Conservation (phyloP, 139 green algal genomes). For the Volvox africanus region DNA sequence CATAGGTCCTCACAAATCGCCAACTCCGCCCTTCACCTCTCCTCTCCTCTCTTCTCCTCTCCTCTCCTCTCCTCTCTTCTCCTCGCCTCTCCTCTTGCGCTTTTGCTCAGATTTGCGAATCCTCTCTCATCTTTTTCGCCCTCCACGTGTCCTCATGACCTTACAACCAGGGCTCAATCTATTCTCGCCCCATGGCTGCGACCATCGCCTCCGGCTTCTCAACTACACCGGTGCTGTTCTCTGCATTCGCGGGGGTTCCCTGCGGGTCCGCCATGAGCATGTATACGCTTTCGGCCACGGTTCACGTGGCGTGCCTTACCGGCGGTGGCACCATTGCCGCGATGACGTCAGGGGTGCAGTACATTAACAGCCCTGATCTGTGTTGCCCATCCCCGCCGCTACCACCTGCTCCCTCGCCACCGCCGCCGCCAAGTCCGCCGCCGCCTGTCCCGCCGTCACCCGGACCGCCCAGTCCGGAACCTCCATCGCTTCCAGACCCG, state of each 20-base stretch:
- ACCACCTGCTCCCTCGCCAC: neutral
- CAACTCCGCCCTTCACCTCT: neutral
- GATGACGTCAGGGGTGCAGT: neutral
- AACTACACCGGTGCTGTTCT: neutral
- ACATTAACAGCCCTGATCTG: neutral
- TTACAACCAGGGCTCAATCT: neutral
- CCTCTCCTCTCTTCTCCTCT: neutral
- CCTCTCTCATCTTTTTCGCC: neutral
- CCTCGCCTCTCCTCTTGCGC: neutral
- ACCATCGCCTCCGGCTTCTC: neutral
- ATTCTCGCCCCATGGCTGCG: neutral
- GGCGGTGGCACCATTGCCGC: neutral
- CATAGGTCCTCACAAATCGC: neutral
- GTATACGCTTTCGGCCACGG: too few relatives aligned
- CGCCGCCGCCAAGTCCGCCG: neutral
- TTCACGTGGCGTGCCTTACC: neutral
- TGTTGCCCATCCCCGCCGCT: conserved; percentile 14
- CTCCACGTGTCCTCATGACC: too few relatives aligned
- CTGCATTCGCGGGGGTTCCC: neutral
- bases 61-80: neutral
- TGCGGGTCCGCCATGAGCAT: conserved; percentile 5
- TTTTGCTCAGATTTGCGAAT: neutral
- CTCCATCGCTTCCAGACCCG: neutral
- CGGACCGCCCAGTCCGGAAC: neutral
- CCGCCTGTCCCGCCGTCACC: neutral